Evolutionary conservation across 2,329 filamentous ascomycete genomes (phyloP), one percentile per base, ranked within the genome.

Genomic region (Clonostachys byssicola): DNA sequence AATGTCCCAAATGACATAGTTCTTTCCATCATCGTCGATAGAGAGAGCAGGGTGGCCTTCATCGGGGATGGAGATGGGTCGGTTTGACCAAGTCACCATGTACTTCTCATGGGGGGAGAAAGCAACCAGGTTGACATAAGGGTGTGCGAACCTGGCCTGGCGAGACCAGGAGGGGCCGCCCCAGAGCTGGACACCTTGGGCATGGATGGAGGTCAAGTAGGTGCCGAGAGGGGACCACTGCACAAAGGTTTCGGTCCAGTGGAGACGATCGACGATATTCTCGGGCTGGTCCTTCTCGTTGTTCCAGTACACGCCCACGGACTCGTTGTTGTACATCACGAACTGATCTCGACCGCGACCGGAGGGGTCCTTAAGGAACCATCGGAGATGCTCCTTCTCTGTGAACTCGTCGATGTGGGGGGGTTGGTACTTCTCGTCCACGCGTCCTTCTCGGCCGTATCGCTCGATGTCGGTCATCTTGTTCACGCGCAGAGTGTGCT

Each of bases 1-100:
- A 52, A 97, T 86, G 62, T 97, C 92, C 94, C 94, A 99, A 62
- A 99, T 92, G 62, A 99, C 88, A 69, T 97, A 97, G 79, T 97
- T 96, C 79, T 97, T 97, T 68, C 94, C 94, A 59, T 99, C 92
- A 62, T 99, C 94, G 61, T 97, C 94, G 51, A 91, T 76, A 5
- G 89, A 85, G 44, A 96, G 78, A n/a, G 87, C 75, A 3, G 88
- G 86, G 66, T 95, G 88, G 54, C 88, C 88, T 55, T 85, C 85
- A 58, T 97, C 94, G 50, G 94, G 89, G 48, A 99, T 90, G 51
- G 88, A 83, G 61, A 99, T 95, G 20, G 94, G 91, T 44, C 90
- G 83, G 70, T 92, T 90, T 45, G 94, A 97, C 94, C 94, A 99
- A 47, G 94, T 97, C 48, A 92, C 92, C 47, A 99, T 68, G 71